phyloP scores from a whole-genome alignment of 495 filamentous ascomycete species.

The Tuber microsphaerosporum region DNA sequence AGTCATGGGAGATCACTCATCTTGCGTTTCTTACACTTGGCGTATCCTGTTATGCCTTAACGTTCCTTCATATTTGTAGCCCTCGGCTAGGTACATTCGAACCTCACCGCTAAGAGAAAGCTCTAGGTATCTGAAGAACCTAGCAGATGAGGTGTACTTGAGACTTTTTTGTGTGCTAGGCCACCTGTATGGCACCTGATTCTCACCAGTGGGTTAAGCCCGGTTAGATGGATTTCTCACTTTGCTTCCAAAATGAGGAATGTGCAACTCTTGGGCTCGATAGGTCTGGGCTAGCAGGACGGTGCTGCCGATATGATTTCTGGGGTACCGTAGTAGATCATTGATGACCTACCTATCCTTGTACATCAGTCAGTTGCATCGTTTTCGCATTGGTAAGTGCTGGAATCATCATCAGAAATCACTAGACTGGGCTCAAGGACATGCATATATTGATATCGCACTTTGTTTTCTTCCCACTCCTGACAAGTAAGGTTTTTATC shows the following conservation, averaged over 20 bases:
- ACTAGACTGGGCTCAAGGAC: not conserved
- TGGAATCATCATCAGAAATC: not conserved
- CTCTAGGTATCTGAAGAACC: not conserved
- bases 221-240: not conserved
- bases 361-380: constrained; percentile 2
- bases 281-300: not conserved
- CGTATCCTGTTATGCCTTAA: not conserved
- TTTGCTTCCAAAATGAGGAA: not conserved
- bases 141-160: not conserved
- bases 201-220: not conserved
- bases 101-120: not conserved
- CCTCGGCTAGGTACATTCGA: not conserved
- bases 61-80: not conserved
- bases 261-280: not conserved
- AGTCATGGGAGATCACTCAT: not conserved
- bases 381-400: not conserved
- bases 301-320: not conserved
- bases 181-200: not conserved
- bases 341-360: not conserved
- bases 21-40: not conserved
- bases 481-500: not conserved
- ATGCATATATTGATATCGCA: constrained; percentile 4
- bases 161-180: not conserved
- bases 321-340: constrained; percentile 3
- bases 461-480: not conserved